These are phyloP conservation scores for Ceratocystis cubensis DNA, from an alignment of 2,329 filamentous ascomycete species.

Conservation along the genomic window DNA sequence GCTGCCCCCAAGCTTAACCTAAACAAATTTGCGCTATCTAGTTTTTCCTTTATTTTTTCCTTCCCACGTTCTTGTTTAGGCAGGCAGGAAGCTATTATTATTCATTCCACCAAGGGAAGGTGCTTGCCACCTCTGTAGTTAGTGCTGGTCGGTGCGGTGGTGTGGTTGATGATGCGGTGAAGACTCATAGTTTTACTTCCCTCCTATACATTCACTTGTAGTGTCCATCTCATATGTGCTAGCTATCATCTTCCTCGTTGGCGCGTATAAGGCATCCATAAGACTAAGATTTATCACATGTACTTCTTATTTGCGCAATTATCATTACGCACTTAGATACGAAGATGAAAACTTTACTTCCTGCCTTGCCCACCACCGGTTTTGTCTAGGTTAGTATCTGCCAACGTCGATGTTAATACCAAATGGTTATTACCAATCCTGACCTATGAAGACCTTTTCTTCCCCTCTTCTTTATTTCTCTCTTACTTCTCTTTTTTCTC, in stretches of 20 bases:
- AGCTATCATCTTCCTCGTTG: too few species aligned
- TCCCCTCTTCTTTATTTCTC: constrained; percentile 15
- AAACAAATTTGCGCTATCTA: neutral
- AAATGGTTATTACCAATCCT: neutral
- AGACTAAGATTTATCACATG: too few species aligned
- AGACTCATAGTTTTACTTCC: too few species aligned
- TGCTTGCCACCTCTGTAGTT: neutral
- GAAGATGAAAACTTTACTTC: too few species aligned
- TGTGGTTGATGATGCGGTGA: too few species aligned
- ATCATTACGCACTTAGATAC: too few species aligned
- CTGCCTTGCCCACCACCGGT: neutral
- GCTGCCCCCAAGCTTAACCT: too few species aligned
- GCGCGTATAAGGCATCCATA: too few species aligned
- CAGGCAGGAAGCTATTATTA: neutral
- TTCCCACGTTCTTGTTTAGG: neutral
- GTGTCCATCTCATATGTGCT: too few species aligned
- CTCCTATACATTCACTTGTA: too few species aligned
- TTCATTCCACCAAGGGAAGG: neutral
- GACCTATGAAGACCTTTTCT: neutral
- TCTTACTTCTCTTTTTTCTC: constrained; percentile 11
- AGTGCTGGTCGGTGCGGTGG: neutral
- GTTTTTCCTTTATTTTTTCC: neutral
- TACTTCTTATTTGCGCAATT: too few species aligned
- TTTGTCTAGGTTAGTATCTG: neutral
- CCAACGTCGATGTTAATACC: neutral